Evolutionary conservation across 768 basidiomycete genomes (phyloP).

Genomic region (Tremella mesenterica): DNA sequence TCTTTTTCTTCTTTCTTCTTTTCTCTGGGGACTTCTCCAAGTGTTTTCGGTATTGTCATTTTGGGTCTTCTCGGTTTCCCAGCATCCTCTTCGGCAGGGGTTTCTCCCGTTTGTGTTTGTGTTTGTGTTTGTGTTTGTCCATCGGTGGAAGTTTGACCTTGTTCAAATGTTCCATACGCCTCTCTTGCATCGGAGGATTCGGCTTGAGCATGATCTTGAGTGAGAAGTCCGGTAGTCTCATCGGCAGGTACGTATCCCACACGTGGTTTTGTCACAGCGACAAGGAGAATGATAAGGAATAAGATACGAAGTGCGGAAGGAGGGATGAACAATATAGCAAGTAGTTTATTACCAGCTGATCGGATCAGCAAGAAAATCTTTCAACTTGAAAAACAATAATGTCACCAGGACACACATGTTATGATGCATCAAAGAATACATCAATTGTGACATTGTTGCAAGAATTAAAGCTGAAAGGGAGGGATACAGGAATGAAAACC

Average conservation of each 20-base stretch:
- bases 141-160: slow-evolving; percentile 1
- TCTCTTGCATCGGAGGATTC: slow-evolving; percentile 50
- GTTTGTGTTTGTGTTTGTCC: neutral
- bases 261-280: slow-evolving; percentile 57
- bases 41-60: slow-evolving; percentile 34
- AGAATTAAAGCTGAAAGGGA: no score
- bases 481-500: neutral
- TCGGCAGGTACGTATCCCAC: slow-evolving; percentile 54
- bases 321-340: slow-evolving; percentile 49
- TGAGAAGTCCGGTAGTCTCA: slow-evolving; percentile 38
- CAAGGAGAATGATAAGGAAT: slow-evolving; percentile 45
- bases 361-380: neutral
- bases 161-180: slow-evolving; percentile 52
- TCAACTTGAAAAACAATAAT: neutral
- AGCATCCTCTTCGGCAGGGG: slow-evolving; percentile 39
- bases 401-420: neutral
- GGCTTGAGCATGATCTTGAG: slow-evolving; percentile 45
- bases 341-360: slow-evolving; percentile 20
- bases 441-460: no score
- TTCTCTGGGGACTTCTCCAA: slow-evolving; percentile 33
- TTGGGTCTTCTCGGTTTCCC: slow-evolving; percentile 50
- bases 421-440: no score
- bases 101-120: neutral
- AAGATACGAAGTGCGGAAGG: slow-evolving; percentile 28
- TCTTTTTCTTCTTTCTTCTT: slow-evolving; percentile 45